Evolutionary conservation across 371 early-diverging fungal genomes (phyloP).

Genomic region (Paraphysoderma sedebokerense): DNA sequence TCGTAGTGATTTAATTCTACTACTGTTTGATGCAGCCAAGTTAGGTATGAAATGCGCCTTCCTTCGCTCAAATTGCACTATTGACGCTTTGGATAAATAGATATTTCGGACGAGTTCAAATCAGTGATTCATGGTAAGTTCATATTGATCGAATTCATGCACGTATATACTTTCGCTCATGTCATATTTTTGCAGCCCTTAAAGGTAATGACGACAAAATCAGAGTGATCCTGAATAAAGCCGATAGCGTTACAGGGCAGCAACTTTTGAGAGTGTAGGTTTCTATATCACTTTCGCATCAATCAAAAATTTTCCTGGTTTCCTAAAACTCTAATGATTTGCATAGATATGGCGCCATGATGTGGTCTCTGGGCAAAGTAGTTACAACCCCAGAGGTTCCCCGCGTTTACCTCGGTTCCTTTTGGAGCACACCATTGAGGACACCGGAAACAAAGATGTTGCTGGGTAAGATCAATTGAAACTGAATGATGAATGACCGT

Average conservation of each 20-base stretch:
- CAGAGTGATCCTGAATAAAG: conserved; percentile 68
- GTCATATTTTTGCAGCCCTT: no score
- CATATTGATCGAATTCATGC: no score
- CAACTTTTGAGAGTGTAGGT: conserved; percentile 77
- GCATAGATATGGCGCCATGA: conserved; percentile 70
- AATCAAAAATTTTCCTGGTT: neutral
- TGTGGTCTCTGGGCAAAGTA: conserved; percentile 87
- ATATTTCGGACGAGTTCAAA: conserved; percentile 81
- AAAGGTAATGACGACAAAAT: conserved; percentile 75
- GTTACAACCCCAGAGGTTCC: conserved; percentile 74
- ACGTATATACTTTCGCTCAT: no score
- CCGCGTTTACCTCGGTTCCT: conserved; percentile 66
- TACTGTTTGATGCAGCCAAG: conserved; percentile 77
- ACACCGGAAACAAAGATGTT: conserved; percentile 48
- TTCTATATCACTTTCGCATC: neutral
- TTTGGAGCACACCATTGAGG: conserved; percentile 59
- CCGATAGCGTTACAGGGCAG: conserved; percentile 66
- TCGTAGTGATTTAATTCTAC: conserved; percentile 64
- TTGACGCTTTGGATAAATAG: no score
- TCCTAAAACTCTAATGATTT: neutral
- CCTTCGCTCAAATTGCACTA: no score
- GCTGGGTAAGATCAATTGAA: no score
- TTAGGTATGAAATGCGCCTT: no score
- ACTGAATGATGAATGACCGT: no score
- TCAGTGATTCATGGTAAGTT: conserved; percentile 57